Evolutionary conservation across 192 early-diverging fungal species (phyloP).

Genomic region (Coemansia sp.): DNA sequence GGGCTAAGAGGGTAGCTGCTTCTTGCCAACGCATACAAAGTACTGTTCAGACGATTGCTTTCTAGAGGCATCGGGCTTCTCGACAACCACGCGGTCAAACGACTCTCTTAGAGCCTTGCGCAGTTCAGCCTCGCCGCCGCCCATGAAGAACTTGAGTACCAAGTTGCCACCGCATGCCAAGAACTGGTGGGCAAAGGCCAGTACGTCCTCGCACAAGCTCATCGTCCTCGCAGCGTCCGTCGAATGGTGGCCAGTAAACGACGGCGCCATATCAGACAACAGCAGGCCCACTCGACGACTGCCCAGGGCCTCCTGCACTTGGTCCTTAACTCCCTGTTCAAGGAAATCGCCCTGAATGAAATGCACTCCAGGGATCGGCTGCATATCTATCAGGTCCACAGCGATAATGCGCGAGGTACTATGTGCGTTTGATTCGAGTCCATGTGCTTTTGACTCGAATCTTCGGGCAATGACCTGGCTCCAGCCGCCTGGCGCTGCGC

Average conservation of each 20-base stretch:
- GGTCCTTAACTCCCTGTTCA: conserved; percentile 35
- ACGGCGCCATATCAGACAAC: conserved; percentile 81
- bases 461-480: conserved; percentile 67
- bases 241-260: conserved; percentile 72
- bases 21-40: conserved; percentile 64
- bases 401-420: conserved; percentile 57
- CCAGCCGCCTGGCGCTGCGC: conserved; percentile 82
- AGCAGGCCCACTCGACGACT: conserved; percentile 54
- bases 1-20: not conserved
- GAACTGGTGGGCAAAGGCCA: conserved; percentile 64
- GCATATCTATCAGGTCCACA: conserved; percentile 73
- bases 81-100: conserved; percentile 65
- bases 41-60: conserved; percentile 74
- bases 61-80: conserved; percentile 72
- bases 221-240: conserved; percentile 70
- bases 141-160: conserved; percentile 71
- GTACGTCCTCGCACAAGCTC: conserved; percentile 69
- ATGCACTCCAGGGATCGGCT: conserved; percentile 66
- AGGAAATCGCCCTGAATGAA: conserved; percentile 75
- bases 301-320: conserved; percentile 39
- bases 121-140: conserved; percentile 61
- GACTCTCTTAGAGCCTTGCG: conserved; percentile 43
- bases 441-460: conserved; percentile 1
- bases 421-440: not conserved
- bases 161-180: conserved; percentile 30